These are phyloP conservation scores for Lactarius vividus DNA, from an alignment of 768 basidiomycete genomes.

Conservation along the genomic window DNA sequence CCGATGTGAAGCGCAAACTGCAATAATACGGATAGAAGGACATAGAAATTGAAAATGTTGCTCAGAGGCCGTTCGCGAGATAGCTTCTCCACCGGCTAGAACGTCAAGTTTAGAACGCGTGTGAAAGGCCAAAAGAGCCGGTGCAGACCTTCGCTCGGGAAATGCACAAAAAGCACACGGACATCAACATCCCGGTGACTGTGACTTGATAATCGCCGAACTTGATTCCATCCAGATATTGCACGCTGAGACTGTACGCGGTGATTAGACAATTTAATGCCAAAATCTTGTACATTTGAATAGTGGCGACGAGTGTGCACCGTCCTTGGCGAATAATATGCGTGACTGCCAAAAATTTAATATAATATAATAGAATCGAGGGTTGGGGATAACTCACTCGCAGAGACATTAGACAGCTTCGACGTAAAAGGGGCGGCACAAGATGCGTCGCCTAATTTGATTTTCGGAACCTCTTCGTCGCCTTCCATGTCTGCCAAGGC, in stretches of 20 bases:
- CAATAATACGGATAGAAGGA: slow-evolving; percentile 83
- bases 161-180: slow-evolving; percentile 97
- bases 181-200: slow-evolving; percentile 95
- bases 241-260: slow-evolving; percentile 96
- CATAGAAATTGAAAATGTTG: slow-evolving; percentile 97
- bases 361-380: neutral
- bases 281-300: slow-evolving; percentile 99
- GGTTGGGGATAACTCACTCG: slow-evolving; percentile 58
- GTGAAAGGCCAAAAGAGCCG: neutral
- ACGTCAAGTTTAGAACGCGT: slow-evolving; percentile 4
- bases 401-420: slow-evolving; percentile 94
- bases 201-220: slow-evolving; percentile 99
- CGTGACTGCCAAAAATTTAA: slow-evolving; percentile 53
- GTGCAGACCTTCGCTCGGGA: slow-evolving; percentile 86
- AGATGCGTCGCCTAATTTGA: slow-evolving; percentile 98
- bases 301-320: slow-evolving; percentile 96
- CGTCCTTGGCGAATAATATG: slow-evolving; percentile 98
- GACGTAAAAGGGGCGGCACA: slow-evolving; percentile 99
- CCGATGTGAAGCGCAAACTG: slow-evolving; percentile 95
- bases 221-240: slow-evolving; percentile 98
- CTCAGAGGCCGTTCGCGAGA: slow-evolving; percentile 90
- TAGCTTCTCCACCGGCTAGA: slow-evolving; percentile 91
- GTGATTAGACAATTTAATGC: slow-evolving; percentile 97
- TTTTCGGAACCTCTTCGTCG: slow-evolving; percentile 93
- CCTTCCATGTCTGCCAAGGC: slow-evolving; percentile 91